A percentile compares a stretch with the other conserved stretches of the same genome.
Conservation (phyloP, 2,329 filamentous ascomycete species). For the Diaporthe amygdali region DNA sequence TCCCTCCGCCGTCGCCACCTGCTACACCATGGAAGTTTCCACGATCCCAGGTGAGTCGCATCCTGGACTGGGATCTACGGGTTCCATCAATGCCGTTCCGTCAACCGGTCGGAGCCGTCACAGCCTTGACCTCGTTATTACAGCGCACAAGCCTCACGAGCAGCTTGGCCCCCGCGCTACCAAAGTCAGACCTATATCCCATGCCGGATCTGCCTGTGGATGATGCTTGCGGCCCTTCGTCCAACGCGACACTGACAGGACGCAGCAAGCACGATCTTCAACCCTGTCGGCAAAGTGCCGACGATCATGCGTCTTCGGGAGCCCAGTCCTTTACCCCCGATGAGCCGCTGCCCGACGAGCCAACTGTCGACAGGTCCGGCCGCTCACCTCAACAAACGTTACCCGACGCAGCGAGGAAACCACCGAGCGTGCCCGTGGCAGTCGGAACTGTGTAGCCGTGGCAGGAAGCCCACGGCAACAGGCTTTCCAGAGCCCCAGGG, state of each 20-base stretch:
- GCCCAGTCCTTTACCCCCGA: neutral
- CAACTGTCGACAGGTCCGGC: neutral
- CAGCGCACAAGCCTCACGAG: conserved; percentile 9
- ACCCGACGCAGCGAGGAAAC: neutral
- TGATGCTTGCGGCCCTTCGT: conserved; percentile 2
- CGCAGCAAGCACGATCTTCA: conserved; percentile 1
- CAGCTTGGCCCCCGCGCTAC: neutral
- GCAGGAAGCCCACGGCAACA: neutral
- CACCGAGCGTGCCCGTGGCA: neutral
- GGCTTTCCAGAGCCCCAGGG: neutral
- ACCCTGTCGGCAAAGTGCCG: neutral
- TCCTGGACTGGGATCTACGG: conserved; percentile 1
- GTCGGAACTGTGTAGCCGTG: neutral
- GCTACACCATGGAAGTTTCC: conserved; percentile 10
- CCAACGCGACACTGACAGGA: neutral
- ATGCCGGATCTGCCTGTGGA: neutral
- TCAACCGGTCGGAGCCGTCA: conserved; percentile 8
- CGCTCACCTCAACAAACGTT: neutral
- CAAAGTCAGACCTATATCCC: neutral
- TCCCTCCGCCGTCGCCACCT: neutral
- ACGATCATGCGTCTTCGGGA: neutral
- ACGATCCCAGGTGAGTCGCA: conserved; percentile 9
- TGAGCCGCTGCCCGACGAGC: neutral
- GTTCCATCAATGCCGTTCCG: conserved; percentile 12
- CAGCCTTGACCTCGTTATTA: neutral